Percentiles rank a stretch among this genome's conserved stretches.
phyloP scores from a whole-genome alignment of 768 basidiomycete genomes.

The Asterophora parasitica region DNA sequence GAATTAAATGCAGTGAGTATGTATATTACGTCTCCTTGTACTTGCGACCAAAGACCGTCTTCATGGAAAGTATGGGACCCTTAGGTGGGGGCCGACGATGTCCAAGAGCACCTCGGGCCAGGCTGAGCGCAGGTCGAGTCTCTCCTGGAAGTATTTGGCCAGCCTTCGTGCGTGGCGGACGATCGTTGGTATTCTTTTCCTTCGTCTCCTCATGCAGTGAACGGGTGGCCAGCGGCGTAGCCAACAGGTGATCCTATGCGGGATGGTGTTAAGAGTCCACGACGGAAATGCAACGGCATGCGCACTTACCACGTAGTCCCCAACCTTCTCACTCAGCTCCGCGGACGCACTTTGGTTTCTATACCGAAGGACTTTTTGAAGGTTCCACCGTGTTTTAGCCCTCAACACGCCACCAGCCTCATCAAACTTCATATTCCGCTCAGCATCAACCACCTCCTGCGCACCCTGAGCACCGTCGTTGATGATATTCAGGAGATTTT shows the following conservation, averaged over 20 bases:
- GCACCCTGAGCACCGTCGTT: conserved; percentile 46
- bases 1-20: conserved; percentile 3
- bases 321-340: conserved; percentile 52
- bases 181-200: conserved; percentile 26
- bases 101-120: conserved; percentile 52
- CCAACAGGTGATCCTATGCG: conserved; percentile 61
- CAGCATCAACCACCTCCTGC: conserved; percentile 42
- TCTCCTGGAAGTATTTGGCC: conserved; percentile 60
- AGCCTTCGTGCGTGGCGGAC: conserved; percentile 34
- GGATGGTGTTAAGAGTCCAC: conserved; percentile 1
- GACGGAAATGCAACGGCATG: neutral
- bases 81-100: conserved; percentile 20
- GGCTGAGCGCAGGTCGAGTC: conserved; percentile 44
- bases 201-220: conserved; percentile 40
- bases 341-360: conserved; percentile 40
- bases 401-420: conserved; percentile 45
- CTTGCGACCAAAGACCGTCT: conserved; percentile 29
- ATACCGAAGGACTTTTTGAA: conserved; percentile 69
- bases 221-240: conserved; percentile 53
- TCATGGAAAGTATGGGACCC: conserved; percentile 23
- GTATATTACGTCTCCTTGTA: conserved; percentile 18
- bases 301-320: conserved; percentile 59
- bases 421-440: conserved; percentile 34
- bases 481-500: conserved; percentile 42
- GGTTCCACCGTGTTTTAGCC: conserved; percentile 65